Evolutionary conservation across 2,329 filamentous ascomycete genomes (phyloP).

Genomic region (Colletotrichum musicola): DNA sequence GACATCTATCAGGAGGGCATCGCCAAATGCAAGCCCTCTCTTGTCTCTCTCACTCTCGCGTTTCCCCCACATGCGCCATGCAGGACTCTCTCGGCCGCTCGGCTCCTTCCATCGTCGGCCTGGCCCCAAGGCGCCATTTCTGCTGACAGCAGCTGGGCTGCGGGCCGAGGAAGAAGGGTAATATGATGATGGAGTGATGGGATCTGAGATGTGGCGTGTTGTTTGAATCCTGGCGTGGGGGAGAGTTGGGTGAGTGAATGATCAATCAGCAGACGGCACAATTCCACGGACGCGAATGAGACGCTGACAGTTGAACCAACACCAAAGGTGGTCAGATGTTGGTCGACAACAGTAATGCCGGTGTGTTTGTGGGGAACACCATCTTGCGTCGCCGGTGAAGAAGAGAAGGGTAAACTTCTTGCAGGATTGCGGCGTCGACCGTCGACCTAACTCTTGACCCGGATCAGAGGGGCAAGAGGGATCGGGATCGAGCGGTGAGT

Average conservation of each 20-base stretch:
- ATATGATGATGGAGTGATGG: not conserved
- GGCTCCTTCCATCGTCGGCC: not conserved
- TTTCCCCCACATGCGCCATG: not conserved
- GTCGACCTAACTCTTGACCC: not conserved
- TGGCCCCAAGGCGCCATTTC: slow-evolving; percentile 11
- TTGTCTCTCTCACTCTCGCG: not conserved
- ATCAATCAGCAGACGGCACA: not conserved
- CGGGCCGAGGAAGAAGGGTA: slow-evolving; percentile 14
- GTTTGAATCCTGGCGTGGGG: slow-evolving; percentile 6
- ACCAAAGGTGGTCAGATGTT: slow-evolving; percentile 20
- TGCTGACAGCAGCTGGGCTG: not conserved
- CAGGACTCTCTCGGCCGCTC: not conserved
- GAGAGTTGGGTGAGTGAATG: not conserved
- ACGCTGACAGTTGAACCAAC: not conserved
- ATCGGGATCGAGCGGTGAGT: slow-evolving; percentile 7
- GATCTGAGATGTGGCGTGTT: slow-evolving; percentile 20
- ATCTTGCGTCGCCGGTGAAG: slow-evolving; percentile 1
- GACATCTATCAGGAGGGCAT: slow-evolving; percentile 4
- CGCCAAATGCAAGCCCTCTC: not conserved
- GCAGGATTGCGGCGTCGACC: not conserved
- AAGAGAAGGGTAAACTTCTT: not conserved
- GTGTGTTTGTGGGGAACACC: slow-evolving; percentile 15
- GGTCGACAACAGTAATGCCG: slow-evolving; percentile 2
- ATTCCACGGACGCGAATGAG: slow-evolving; percentile 3
- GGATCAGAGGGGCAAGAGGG: not conserved